phyloP scores from a whole-genome alignment of 805 yeast genomes.

The Tetrapisispora namnaoensis region DNA sequence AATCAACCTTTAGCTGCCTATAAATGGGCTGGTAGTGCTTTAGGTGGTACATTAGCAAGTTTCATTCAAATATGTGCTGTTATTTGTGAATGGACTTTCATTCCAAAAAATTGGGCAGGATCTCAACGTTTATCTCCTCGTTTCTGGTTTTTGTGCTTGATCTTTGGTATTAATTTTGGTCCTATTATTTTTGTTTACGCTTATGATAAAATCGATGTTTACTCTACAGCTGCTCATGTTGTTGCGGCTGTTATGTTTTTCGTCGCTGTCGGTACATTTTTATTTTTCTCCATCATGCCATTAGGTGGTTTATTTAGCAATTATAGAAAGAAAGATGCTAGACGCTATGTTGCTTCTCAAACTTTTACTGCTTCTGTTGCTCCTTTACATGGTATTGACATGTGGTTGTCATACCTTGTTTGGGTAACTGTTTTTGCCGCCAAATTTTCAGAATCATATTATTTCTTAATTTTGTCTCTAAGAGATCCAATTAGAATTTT shows the following conservation, averaged over 20 bases:
- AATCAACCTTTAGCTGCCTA: constrained; percentile 86
- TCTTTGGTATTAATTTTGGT: constrained; percentile 65
- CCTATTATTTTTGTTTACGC: constrained; percentile 81
- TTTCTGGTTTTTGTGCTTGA: constrained; percentile 57
- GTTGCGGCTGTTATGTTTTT: constrained; percentile 84
- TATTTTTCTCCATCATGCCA: constrained; percentile 92
- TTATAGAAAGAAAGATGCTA: constrained; percentile 74
- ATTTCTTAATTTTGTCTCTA: constrained; percentile 76
- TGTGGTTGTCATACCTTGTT: constrained; percentile 90
- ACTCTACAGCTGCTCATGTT: constrained; percentile 63
- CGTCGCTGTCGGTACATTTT: constrained; percentile 71
- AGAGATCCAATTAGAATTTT: constrained; percentile 92
- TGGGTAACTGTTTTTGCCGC: constrained; percentile 89
- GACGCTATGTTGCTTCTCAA: constrained; percentile 87
- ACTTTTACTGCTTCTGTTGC: constrained; percentile 91
- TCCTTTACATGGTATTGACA: constrained; percentile 73
- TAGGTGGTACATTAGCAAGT: constrained; percentile 85
- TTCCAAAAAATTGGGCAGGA: constrained; percentile 98
- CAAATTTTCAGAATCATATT: constrained; percentile 83
- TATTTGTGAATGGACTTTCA: constrained; percentile 86
- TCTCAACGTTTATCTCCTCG: constrained; percentile 94
- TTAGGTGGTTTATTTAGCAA: constrained; percentile 93
- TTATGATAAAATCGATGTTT: constrained; percentile 57
- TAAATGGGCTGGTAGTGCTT: constrained; percentile 85
- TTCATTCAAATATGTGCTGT: constrained; percentile 81